phyloP scores from a whole-genome alignment of 2,329 filamentous ascomycete genomes.

The Hypoxylon sp. region DNA sequence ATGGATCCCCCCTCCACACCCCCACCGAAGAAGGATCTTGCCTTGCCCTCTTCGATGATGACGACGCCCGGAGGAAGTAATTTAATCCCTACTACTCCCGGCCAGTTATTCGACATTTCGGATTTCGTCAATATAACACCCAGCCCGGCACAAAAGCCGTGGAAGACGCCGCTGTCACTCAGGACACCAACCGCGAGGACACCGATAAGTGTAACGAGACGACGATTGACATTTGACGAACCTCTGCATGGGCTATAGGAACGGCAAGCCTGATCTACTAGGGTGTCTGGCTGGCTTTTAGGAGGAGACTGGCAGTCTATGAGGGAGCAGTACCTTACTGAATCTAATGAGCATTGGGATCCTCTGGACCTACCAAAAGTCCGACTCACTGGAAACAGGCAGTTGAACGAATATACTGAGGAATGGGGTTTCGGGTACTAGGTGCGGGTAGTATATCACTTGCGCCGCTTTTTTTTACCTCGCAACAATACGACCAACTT shows the following conservation, averaged over 20 bases:
- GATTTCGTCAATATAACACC: slow-evolving; percentile 99
- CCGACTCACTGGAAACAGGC: background rate
- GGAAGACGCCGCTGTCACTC: slow-evolving; percentile 80
- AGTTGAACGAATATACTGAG: slow-evolving; percentile 6
- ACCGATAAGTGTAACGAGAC: slow-evolving; percentile 75
- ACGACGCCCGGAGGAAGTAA: slow-evolving; percentile 81
- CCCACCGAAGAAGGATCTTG: slow-evolving; percentile 76
- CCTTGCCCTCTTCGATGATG: slow-evolving; percentile 86
- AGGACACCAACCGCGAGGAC: slow-evolving; percentile 59
- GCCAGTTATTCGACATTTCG: slow-evolving; percentile 88
- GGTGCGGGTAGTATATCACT: slow-evolving; percentile 8
- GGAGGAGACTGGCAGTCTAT: background rate
- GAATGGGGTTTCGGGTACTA: background rate
- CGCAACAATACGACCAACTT: too few species aligned
- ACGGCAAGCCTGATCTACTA: background rate
- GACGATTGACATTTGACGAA: slow-evolving; percentile 85
- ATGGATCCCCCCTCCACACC: slow-evolving; percentile 82
- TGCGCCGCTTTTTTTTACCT: background rate
- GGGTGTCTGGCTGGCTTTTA: background rate
- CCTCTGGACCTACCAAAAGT: background rate
- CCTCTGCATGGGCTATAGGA: slow-evolving; percentile 55
- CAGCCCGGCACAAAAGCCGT: slow-evolving; percentile 89
- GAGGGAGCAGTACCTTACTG: background rate
- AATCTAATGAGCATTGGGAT: background rate
- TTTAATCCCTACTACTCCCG: slow-evolving; percentile 80